Base-by-base conservation (phyloP, 2,329 filamentous ascomycete species). In the Cercospora brassicicola region DNA sequence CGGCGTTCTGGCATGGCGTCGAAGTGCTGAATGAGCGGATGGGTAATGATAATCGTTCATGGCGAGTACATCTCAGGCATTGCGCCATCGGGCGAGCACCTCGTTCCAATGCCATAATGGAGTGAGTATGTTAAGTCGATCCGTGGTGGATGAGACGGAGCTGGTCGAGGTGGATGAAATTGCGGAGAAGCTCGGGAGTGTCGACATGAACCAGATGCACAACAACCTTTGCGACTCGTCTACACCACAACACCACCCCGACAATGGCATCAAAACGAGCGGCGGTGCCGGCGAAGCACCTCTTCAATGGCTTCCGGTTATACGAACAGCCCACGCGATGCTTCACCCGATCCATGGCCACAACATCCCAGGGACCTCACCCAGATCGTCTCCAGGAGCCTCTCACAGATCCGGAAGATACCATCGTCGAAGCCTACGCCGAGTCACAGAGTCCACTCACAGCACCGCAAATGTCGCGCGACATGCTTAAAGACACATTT, bases 331-430 rank as follows among this genome's bases (percentile, higher is more conserved):
- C 66, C 10, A 42, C 64, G 42, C 73, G 71, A 64, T 70, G 65
- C n/a, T 83, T 86, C 65, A 79, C 82, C 60, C 82, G 87, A 67
- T 83, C 85, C 71, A 86, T 88, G 83, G 87, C 87, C 42, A 87
- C 88, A 62, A 59, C 62, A 20, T 53, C 62, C 6, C 36, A 36
- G 9, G 31, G 31, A 36, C 20, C 18, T 51, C 10, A 4, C 11
- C 45, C n/a, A 51, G 18, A 23, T 9, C 18, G 45, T 20, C 45
- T 61, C 81, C 28, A 59, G 55, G 55, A 59, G 31, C 55, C 55
- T 59, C 30, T 59, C n/a, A 20, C 30, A 78, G 81, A 53, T 82
- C 76, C 59, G 81, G 69, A 39, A 33, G 64, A 69, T 31, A 66
- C 76, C 75, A 62, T 79, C 79, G 13, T 76, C 77, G 36, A 78